Base-by-base conservation (phyloP, 257 asterid genomes). In the Solanum habrochaites region DNA sequence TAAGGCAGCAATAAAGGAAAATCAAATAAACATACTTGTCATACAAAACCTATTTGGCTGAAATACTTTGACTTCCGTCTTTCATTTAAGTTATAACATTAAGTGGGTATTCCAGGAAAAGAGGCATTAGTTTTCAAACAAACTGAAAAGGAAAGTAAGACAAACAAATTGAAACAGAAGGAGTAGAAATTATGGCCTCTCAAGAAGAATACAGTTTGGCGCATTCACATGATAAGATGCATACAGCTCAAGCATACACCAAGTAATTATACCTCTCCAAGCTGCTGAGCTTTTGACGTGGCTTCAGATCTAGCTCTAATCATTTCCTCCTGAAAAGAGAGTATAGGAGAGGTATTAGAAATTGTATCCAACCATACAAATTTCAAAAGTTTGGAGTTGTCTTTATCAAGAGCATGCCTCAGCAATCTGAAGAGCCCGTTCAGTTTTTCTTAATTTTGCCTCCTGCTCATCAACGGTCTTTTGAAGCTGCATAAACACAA, bases 401-500 rank as follows among this genome's bases (percentile, higher is more conserved):
- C 29, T 81, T 52, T 81, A 31, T 81, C 49, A 40, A 85, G 64
- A 52, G 73, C 90, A 89, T 90, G 92, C 99, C 98, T 97, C 99
- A 31, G 99, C 98, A 88, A 93, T 91, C 85, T 91, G 94, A 93
- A 94, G 99, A 85, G 99, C 99, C 14, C 98, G 96, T 87, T 95
- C 94, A 88, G 98, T 95, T 95, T 97, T 95, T 18, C 93, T 96
- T 86, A 97, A 82, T 91, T 90, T 95, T n/a, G 91, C 89, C 89
- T 90, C 93, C 94, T 95, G 98, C 86, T 94, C 96, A 67, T 89
- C 93, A 52, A 90, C 86, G 66, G 78, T 90, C 88, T 91, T 95
- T 88, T 95, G 91, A 86, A 95, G 96, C 99, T 97, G 98, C 89
- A 84, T 35, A 85, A 49, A 81, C 11, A 25, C 20, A 81, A 49